Base-by-base conservation (phyloP, 805 yeast genomes). In the Saccharomycopsis amapae region DNA sequence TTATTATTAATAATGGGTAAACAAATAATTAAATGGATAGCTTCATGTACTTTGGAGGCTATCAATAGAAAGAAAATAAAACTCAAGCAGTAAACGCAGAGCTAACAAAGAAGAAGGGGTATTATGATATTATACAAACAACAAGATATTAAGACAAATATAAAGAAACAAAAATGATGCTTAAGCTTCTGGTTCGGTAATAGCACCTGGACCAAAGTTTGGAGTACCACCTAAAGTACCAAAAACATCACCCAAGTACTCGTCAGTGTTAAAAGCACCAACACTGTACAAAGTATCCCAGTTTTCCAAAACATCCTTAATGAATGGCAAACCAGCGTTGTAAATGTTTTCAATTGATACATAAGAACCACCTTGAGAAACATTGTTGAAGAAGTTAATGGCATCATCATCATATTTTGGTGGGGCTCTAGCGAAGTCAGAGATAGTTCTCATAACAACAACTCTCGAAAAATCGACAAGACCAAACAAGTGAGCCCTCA, bases 171-270 rank as follows among this genome's bases (percentile, higher is more conserved):
- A n/a, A n/a, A n/a, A n/a, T n/a, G n/a, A n/a, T n/a, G n/a, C n/a
- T n/a, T n/a, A 28, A 28, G 32, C 32, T n/a, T 28, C 32, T 10
- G 25, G 24, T 28, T 42, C 45, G 15, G 45, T 41, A n/a, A 43
- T 4, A 18, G 25, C 20, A 31, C 50, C 50, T 13, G 51, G 52
- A 24, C 66, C 66, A 44, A 65, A 65, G 51, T 61, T 56, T 39
- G 65, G 66, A 32, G 62, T 55, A 32, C 71, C 71, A 22, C 69
- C 82, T 43, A 79, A 66, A 36, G 81, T 68, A 42, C 75, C 79
- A 50, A 68, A 73, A 48, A 74, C 66, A 56, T 79, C 85, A 53
- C 85, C 85, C 44, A 78, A 65, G 59, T 78, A 79, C 65, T 77
- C 77, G 18, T 61, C 61, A 13, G 82, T 65, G 39, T 58, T 57